phyloP scores from a whole-genome alignment of 495 filamentous ascomycete genomes.

The Geoglossum glabrum region DNA sequence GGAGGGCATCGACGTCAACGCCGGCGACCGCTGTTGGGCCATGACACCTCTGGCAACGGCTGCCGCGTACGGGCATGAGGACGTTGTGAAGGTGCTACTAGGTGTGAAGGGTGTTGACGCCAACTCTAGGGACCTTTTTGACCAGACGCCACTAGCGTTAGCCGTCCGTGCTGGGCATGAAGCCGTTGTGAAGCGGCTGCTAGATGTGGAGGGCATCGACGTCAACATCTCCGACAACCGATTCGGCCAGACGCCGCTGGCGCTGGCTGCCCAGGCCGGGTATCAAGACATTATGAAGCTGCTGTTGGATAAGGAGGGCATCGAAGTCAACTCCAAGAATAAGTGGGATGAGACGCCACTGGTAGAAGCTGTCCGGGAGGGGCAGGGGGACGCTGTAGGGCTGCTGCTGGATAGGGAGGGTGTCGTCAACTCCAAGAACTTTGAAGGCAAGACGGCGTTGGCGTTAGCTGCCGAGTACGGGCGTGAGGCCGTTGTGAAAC shows the following conservation, averaged over 20 bases:
- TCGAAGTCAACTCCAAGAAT: neutral
- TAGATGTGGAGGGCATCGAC: neutral
- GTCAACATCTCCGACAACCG: neutral
- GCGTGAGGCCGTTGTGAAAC: neutral
- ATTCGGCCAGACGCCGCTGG: neutral
- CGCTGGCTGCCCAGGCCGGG: neutral
- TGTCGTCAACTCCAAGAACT: neutral
- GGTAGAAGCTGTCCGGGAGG: neutral
- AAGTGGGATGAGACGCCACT: neutral
- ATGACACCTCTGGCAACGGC: neutral
- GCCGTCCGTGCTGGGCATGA: neutral
- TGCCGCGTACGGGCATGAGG: neutral
- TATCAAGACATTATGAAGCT: neutral
- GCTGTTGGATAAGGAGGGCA: neutral
- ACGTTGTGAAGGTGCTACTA: neutral
- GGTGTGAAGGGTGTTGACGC: neutral
- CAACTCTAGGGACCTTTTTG: neutral
- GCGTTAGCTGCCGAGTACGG: neutral
- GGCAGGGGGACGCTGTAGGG: neutral
- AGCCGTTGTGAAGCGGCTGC: neutral
- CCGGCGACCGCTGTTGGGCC: neutral
- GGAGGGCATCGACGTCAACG: neutral
- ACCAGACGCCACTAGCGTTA: neutral
- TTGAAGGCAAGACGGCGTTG: neutral
- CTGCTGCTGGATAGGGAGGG: neutral